A percentile compares a stretch with the other conserved stretches of the same genome.
phyloP scores from a whole-genome alignment of 345 rosid genomes.

The Citrus reticulata region DNA sequence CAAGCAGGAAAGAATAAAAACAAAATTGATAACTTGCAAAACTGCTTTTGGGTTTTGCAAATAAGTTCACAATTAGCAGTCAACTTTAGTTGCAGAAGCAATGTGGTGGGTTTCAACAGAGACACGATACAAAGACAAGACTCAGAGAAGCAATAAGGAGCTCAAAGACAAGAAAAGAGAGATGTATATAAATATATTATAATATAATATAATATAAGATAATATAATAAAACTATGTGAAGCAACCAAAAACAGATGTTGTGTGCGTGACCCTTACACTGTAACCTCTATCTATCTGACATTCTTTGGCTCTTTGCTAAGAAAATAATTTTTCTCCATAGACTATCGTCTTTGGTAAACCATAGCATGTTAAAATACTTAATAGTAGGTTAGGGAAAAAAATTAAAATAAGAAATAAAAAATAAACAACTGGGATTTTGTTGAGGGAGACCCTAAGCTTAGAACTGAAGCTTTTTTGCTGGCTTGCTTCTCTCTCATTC shows the following conservation, averaged over 20 bases:
- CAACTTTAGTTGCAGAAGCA: slow-evolving; percentile 34
- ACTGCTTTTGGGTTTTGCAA: slow-evolving; percentile 26
- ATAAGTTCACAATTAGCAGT: slow-evolving; percentile 19
- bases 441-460: slow-evolving; percentile 3
- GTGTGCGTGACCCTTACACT: slow-evolving; percentile 23
- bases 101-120: slow-evolving; percentile 25
- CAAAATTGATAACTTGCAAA: slow-evolving; percentile 21
- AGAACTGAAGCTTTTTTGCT: slow-evolving; percentile 15
- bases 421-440: not conserved
- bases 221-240: not conserved
- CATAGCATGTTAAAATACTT: not conserved
- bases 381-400: not conserved
- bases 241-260: slow-evolving; percentile 7
- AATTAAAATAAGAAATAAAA: not conserved
- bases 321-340: not conserved
- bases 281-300: slow-evolving; percentile 20
- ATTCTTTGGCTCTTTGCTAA: slow-evolving; percentile 26
- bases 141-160: slow-evolving; percentile 18
- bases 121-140: slow-evolving; percentile 9
- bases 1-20: slow-evolving; percentile 26
- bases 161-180: slow-evolving; percentile 20
- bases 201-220: slow-evolving; percentile 1
- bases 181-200: not conserved
- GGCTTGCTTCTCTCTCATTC: slow-evolving; percentile 9
- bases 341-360: slow-evolving; percentile 2